A percentile compares a stretch with the other conserved stretches of the same genome.
phyloP scores from a whole-genome alignment of 805 yeast species.

The Lachancea kluyveri region DNA sequence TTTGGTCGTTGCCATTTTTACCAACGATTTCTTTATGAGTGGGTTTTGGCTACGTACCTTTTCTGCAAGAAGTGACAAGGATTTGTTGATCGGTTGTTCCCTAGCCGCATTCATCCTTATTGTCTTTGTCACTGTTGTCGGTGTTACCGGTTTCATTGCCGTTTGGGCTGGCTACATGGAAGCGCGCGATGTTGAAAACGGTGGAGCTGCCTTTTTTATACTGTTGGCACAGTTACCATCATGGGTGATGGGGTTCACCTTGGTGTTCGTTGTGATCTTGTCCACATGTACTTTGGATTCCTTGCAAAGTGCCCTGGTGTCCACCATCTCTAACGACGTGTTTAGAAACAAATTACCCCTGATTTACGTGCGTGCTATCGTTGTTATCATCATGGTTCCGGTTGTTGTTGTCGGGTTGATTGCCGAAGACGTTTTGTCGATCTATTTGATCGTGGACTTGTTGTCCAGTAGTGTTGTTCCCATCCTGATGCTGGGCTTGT shows the following conservation, averaged over 20 bases:
- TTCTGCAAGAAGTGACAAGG: constrained; percentile 74
- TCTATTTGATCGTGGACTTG: constrained; percentile 85
- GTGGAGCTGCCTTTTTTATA: constrained; percentile 66
- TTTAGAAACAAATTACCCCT: constrained; percentile 75
- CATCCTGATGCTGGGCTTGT: constrained; percentile 71
- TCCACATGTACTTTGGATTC: constrained; percentile 90
- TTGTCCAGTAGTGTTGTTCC: constrained; percentile 86
- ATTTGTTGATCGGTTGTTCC: constrained; percentile 66
- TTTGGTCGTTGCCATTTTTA: constrained; percentile 75
- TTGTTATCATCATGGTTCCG: constrained; percentile 77
- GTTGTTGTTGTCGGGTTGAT: constrained; percentile 78
- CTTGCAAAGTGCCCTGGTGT: constrained; percentile 79
- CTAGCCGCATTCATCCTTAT: constrained; percentile 67
- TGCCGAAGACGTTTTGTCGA: constrained; percentile 78
- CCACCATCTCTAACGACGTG: constrained; percentile 83
- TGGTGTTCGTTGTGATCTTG: constrained; percentile 65
- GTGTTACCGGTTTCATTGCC: constrained; percentile 79
- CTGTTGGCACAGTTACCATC: constrained; percentile 67
- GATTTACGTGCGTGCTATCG: constrained; percentile 61
- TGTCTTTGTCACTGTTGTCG: constrained; percentile 62
- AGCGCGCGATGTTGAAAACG: constrained; percentile 39
- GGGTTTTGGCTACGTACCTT: constrained; percentile 95
- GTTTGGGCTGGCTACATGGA: constrained; percentile 78
- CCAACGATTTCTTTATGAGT: constrained; percentile 84
- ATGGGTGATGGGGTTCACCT: constrained; percentile 80